Evolutionary conservation across 2,329 filamentous ascomycete species (phyloP).

Genomic region (Talaromyces amestolkiae): DNA sequence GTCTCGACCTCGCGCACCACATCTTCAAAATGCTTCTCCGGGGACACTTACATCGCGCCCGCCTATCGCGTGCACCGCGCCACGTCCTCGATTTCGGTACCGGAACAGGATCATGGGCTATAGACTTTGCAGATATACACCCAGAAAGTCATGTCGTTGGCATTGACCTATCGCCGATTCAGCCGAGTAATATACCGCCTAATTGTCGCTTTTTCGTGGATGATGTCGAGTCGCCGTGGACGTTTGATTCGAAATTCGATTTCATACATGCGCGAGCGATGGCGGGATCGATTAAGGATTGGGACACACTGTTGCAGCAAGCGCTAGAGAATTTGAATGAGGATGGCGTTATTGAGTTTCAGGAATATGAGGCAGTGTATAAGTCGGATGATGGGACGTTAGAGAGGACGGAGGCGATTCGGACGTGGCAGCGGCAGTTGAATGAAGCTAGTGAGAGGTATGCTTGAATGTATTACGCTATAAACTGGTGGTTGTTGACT

Average conservation of each 20-base stretch:
- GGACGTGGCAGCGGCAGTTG: constrained; percentile 15
- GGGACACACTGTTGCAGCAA: constrained; percentile 28
- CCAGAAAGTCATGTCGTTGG: constrained; percentile 21
- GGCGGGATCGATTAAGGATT: constrained; percentile 29
- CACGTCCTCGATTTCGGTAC: constrained; percentile 20
- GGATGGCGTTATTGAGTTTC: constrained; percentile 31
- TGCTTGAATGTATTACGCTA: background rate
- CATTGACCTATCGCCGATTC: constrained; percentile 26
- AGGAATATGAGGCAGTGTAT: constrained; percentile 27
- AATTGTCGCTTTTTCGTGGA: constrained; percentile 25
- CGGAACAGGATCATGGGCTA: constrained; percentile 21
- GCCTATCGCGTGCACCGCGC: constrained; percentile 1
- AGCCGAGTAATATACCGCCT: constrained; percentile 19
- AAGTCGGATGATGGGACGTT: constrained; percentile 19
- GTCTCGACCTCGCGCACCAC: constrained; percentile 23
- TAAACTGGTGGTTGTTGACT: background rate
- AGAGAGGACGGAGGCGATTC: constrained; percentile 8
- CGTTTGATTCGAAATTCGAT: constrained; percentile 28
- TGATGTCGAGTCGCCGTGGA: constrained; percentile 30
- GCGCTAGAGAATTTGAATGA: constrained; percentile 29
- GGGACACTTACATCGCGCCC: constrained; percentile 11
- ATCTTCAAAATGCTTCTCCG: constrained; percentile 19
- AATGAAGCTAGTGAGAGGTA: constrained; percentile 19
- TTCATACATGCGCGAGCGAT: constrained; percentile 30
- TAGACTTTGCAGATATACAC: constrained; percentile 21